Base-by-base conservation (phyloP, 1,284 basidiomycete genomes). In the Apiotrichum akiyoshidainum region DNA sequence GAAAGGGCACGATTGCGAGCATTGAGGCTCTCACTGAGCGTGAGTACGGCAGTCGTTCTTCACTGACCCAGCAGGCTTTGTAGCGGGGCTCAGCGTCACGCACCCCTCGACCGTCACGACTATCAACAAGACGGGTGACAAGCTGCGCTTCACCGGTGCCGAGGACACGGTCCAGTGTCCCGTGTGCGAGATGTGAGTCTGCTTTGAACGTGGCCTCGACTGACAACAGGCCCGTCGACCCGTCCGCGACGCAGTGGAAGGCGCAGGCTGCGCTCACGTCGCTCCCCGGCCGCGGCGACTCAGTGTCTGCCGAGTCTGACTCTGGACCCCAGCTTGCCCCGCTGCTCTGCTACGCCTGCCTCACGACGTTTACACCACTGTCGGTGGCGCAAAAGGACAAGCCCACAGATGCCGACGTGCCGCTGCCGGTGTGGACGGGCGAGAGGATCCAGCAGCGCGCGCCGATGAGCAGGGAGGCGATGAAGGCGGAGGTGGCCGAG, bases 21-120 rank as follows among this genome's bases (percentile, higher is more conserved):
- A 86, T 92, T 51, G 83, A 83, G 35, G 80, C 82, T 5, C 70
- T 91, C 54, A 92, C 89, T 1, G 86, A 87, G 82, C 86, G 90
- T 89, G 68, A 52, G 74, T 70, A 44, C 10, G 49, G 41, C 17
- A 16, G 2, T 0, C 6, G 11, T 14, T 1, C 33, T 26, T 10
- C 45, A 11, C 42, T 56, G 26, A 57, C 40, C 8, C 10, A n/a
- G 8, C 42, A 92, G 90, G 87, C 70, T 94, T 94, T 71, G 89
- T 94, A 60, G 79, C 87, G 17, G 86, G 87, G 0, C 74, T 94
- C 22, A 89, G 90, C 73, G 84, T 83, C 47, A 85, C 91, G 67
- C 93, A 90, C 73, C 91, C 92, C 0, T 89, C 90, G 0, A 94
- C 92, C 0, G 91, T 94, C 5, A 91, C 89, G 9, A 87, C 91